A percentile compares a stretch with the other conserved stretches of the same genome.
Evolutionary conservation across 73 alveolate species (phyloP).

Genomic region (Blepharisma japonicum): DNA sequence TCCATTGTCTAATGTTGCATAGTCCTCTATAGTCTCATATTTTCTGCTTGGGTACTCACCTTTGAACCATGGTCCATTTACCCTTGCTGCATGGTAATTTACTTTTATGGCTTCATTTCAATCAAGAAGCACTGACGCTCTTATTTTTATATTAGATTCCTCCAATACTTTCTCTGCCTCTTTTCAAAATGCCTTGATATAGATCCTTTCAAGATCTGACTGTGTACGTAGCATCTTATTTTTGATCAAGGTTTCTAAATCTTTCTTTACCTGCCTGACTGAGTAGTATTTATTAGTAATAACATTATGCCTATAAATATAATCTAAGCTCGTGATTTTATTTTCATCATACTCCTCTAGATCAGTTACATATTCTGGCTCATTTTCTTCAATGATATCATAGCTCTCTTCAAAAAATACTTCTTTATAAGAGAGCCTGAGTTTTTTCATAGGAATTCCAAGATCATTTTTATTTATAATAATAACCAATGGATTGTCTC

Average conservation of each 20-base stretch:
- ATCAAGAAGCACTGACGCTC: background rate
- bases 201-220: background rate
- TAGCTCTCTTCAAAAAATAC: background rate
- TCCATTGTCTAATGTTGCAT: background rate
- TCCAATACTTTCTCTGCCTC: conserved; percentile 1
- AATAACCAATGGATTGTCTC: too few relatives aligned
- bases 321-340: background rate
- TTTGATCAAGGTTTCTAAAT: background rate
- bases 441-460: too few relatives aligned
- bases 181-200: background rate
- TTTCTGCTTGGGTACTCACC: background rate
- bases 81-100: background rate
- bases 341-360: background rate
- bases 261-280: background rate
- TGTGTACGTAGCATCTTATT: background rate
- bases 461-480: too few relatives aligned
- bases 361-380: conserved; percentile 1
- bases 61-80: background rate
- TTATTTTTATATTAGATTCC: background rate
- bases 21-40: background rate
- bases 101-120: background rate
- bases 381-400: background rate
- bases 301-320: background rate
- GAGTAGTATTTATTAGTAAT: background rate
- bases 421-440: too few relatives aligned